Evolutionary conservation across 768 basidiomycete species (phyloP), one percentile per base, ranked within the genome.

Genomic region (Trametopsis cervina): DNA sequence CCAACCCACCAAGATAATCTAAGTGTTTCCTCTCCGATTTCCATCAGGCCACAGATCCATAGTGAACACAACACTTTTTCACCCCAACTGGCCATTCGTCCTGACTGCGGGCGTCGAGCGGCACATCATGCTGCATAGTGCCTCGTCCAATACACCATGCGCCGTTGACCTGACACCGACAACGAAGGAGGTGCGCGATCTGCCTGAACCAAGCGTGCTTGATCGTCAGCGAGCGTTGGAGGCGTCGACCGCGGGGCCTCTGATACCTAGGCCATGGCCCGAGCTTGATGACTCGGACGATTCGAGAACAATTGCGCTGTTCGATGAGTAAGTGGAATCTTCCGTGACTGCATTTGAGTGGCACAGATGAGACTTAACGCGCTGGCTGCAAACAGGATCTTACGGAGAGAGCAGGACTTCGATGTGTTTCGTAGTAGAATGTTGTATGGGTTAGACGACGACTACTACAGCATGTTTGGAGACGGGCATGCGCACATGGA

Each of bases 61-160:
- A 44, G 80, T 90, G 39, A 92, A 91, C 59, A 76, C 80, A 0
- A 70, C 77, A 2, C 63, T 85, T 21, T 78, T 89, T 49, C 89
- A 91, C 59, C 89, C 89, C 1, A 69, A 75, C 18, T 69, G 83
- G 36, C 74, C 84, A 3, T 74, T 82, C 46, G 67, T 88, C 24
- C 73, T 77, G 27, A 87, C 87, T 3, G 71, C 82, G 3, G 89
- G 89, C 2, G 75, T 91, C 18, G 89, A 92, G 62, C 78, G 77
- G 21, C 71, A 78, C 51, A 72, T 89, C 21, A 57, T 81, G 17
- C 63, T 90, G 11, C 89, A 89, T 60, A 81, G 83, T 55, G 77
- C 85, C 2, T 81, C 80, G 4, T 58, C 69, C 4, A 68, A 63
- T 22, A 67, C 78, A 0, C 83, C 81, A 11, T 72, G 71, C 29